phyloP scores from a whole-genome alignment of 2,329 filamentous ascomycete genomes.

The Aaosphaeria arxii region DNA sequence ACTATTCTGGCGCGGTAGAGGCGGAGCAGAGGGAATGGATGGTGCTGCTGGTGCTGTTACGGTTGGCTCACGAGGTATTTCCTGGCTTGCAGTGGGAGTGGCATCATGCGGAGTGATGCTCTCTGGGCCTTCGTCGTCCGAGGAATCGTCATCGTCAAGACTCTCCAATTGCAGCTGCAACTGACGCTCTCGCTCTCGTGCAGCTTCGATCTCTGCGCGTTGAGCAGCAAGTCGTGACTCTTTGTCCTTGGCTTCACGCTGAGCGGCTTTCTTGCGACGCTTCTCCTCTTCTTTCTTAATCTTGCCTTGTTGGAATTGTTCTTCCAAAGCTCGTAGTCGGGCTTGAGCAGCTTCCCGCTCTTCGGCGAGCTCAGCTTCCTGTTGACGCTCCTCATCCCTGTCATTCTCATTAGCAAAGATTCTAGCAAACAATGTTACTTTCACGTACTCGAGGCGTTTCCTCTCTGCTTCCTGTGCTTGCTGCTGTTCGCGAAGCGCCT shows the following conservation, averaged over 20 bases:
- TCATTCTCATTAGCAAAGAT: constrained; percentile 23
- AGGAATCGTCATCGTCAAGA: constrained; percentile 63
- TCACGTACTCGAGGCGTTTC: constrained; percentile 76
- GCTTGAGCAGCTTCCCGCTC: constrained; percentile 80
- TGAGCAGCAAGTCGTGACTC: constrained; percentile 80
- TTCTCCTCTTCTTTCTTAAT: constrained; percentile 96
- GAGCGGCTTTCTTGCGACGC: constrained; percentile 82
- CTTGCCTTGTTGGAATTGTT: constrained; percentile 91
- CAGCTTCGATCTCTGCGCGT: constrained; percentile 87
- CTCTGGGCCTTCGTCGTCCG: constrained; percentile 75
- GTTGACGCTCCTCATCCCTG: constrained; percentile 69
- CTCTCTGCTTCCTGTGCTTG: constrained; percentile 72
- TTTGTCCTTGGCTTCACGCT: constrained; percentile 83
- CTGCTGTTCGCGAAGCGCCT: constrained; percentile 64
- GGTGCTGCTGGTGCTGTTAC: constrained; percentile 46
- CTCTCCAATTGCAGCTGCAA: constrained; percentile 83
- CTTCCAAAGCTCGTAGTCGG: constrained; percentile 83
- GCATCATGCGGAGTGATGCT: constrained; percentile 64
- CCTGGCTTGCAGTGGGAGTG: constrained; percentile 57
- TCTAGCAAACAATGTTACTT: neutral
- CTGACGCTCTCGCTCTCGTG: constrained; percentile 84
- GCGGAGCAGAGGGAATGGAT: constrained; percentile 17
- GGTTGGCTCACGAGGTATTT: constrained; percentile 49
- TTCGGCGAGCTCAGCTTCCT: constrained; percentile 76
- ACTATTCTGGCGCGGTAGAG: constrained; percentile 28